These are phyloP conservation scores for Neopestalotiopsis sp. DNA, from an alignment of 2,329 filamentous ascomycete species.

Conservation along the genomic window DNA sequence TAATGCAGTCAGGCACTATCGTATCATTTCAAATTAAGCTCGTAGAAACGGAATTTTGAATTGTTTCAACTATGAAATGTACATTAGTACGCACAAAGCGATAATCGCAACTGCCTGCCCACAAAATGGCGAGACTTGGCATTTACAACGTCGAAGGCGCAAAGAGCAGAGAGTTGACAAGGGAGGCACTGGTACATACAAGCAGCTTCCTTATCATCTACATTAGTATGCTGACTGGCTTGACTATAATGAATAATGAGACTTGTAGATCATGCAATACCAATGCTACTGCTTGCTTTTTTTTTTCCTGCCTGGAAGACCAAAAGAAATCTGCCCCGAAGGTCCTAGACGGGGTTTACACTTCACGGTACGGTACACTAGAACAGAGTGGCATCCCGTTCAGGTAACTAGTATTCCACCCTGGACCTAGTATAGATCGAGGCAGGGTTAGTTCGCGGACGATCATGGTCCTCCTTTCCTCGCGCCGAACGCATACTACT, in stretches of 20 bases:
- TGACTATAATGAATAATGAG: no score
- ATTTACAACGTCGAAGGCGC: no score
- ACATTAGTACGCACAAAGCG: no score
- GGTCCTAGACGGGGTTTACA: neutral
- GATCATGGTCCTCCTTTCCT: slow-evolving; percentile 6
- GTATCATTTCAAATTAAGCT: neutral
- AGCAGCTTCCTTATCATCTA: no score
- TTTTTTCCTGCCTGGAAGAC: neutral
- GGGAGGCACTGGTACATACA: no score
- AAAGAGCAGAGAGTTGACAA: no score
- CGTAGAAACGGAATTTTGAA: neutral
- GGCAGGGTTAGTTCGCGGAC: neutral
- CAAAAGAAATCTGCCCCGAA: neutral
- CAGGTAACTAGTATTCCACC: slow-evolving; percentile 4
- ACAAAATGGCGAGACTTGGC: no score
- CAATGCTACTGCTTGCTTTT: neutral
- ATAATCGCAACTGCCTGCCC: no score
- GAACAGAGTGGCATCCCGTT: slow-evolving; percentile 10
- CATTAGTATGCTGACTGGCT: no score
- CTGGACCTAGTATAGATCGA: slow-evolving; percentile 14
- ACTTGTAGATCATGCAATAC: no score
- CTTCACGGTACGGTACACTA: neutral
- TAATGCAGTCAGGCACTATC: neutral
- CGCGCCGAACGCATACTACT: neutral
- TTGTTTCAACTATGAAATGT: no score